Percentiles rank a stretch among this genome's conserved stretches.
phyloP scores from a whole-genome alignment of 495 filamentous ascomycete species.

The Tuber magnatum region DNA sequence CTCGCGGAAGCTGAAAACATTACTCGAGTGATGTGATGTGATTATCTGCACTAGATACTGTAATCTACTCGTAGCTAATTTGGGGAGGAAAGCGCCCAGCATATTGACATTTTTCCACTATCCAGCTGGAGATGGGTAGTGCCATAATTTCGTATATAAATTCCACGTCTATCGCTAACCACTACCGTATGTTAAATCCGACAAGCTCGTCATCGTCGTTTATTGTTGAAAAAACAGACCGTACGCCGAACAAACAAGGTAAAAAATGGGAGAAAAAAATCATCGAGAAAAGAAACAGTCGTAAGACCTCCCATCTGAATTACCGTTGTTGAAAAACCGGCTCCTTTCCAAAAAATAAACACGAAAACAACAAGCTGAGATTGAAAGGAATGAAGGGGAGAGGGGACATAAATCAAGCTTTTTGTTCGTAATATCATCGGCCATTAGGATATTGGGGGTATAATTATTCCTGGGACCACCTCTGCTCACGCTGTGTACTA shows the following conservation, averaged over 20 bases:
- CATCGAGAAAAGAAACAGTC: slow-evolving; percentile 13
- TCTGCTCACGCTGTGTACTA: slow-evolving; percentile 58
- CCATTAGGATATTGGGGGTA: neutral
- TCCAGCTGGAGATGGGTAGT: neutral
- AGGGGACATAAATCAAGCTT: neutral
- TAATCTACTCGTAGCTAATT: neutral
- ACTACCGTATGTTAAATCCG: neutral
- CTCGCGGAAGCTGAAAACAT: neutral
- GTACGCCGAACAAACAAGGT: slow-evolving; percentile 10
- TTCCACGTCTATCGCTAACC: neutral
- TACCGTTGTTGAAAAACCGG: slow-evolving; percentile 37
- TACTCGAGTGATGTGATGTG: neutral
- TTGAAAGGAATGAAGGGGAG: neutral
- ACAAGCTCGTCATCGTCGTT: slow-evolving; percentile 12
- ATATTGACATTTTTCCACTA: neutral
- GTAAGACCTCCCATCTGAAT: slow-evolving; percentile 10
- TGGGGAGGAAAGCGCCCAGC: neutral
- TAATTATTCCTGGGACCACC: slow-evolving; percentile 65
- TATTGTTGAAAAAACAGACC: slow-evolving; percentile 35
- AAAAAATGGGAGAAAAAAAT: slow-evolving; percentile 1
- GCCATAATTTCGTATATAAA: neutral
- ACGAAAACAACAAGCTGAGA: neutral
- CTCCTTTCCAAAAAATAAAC: slow-evolving; percentile 8
- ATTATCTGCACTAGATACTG: neutral
- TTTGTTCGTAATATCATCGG: neutral